Evolutionary conservation across 2,329 filamentous ascomycete genomes (phyloP).

Genomic region (Tolypocladium ovalisporum): DNA sequence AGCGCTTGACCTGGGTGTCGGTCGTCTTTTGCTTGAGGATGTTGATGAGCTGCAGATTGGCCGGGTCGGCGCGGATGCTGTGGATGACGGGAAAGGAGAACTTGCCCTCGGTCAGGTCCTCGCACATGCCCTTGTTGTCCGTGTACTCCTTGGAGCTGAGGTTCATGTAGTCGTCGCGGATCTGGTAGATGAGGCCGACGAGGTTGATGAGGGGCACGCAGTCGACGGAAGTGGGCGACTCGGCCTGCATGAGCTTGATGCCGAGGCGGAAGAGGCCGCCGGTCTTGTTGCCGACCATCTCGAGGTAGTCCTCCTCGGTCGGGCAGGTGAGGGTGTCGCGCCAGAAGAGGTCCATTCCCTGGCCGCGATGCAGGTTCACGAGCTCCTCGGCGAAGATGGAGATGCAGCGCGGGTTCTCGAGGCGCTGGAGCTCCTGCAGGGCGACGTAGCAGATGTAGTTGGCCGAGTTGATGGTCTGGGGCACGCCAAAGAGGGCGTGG

Average conservation of each 20-base stretch:
- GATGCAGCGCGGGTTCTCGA: slow-evolving; percentile 57
- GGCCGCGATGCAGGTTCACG: slow-evolving; percentile 72
- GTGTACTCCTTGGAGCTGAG: slow-evolving; percentile 65
- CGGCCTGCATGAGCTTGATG: slow-evolving; percentile 80
- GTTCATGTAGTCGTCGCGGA: slow-evolving; percentile 90
- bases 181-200: slow-evolving; percentile 80
- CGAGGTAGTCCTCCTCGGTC: slow-evolving; percentile 80
- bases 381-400: slow-evolving; percentile 73
- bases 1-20: slow-evolving; percentile 80
- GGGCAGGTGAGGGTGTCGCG: slow-evolving; percentile 75
- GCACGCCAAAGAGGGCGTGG: slow-evolving; percentile 73
- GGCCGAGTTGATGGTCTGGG: slow-evolving; percentile 83
- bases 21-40: slow-evolving; percentile 84
- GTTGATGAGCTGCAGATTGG: slow-evolving; percentile 73
- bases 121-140: slow-evolving; percentile 84
- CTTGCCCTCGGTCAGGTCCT: slow-evolving; percentile 94
- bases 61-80: slow-evolving; percentile 67
- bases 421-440: slow-evolving; percentile 60
- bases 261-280: slow-evolving; percentile 77
- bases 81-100: slow-evolving; percentile 96
- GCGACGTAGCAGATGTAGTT: slow-evolving; percentile 85
- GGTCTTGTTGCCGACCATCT: slow-evolving; percentile 89
- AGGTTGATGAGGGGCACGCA: slow-evolving; percentile 78
- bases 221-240: slow-evolving; percentile 47
- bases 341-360: slow-evolving; percentile 91